phyloP scores from a whole-genome alignment of 805 yeast species.

The Starmerella cellae region DNA sequence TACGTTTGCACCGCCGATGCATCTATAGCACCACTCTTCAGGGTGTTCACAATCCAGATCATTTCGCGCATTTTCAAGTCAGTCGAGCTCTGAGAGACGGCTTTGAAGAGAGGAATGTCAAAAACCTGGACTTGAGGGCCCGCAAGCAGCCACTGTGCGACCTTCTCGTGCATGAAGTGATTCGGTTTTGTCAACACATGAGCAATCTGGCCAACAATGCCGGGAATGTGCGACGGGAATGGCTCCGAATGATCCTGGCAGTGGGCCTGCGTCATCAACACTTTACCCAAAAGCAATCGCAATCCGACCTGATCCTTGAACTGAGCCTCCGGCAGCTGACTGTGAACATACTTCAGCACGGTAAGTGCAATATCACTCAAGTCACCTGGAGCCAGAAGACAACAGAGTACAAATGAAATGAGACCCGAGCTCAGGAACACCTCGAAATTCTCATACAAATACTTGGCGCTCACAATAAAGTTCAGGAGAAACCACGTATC shows the following conservation, averaged over 20 bases:
- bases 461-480: constrained; percentile 25
- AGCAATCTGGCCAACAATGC: constrained; percentile 41
- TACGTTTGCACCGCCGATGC: constrained; percentile 42
- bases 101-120: constrained; percentile 34
- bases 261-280: constrained; percentile 4
- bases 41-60: constrained; percentile 47
- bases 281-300: constrained; percentile 17
- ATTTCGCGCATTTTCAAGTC: constrained; percentile 39
- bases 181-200: constrained; percentile 54
- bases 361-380: constrained; percentile 4
- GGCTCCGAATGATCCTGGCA: neutral
- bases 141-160: constrained; percentile 49
- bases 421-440: constrained; percentile 27
- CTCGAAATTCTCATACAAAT: constrained; percentile 29
- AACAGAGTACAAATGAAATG: constrained; percentile 13
- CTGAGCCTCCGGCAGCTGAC: constrained; percentile 8
- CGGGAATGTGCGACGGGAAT: constrained; percentile 34
- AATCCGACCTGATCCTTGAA: constrained; percentile 19
- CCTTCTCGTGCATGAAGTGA: constrained; percentile 60
- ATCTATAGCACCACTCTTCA: constrained; percentile 37
- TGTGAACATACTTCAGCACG: constrained; percentile 5
- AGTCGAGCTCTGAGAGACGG: constrained; percentile 21
- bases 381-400: neutral
- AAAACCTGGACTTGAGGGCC: constrained; percentile 34
- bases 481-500: constrained; percentile 62